A percentile compares a stretch with the other conserved stretches of the same genome.
Evolutionary conservation across 192 early-diverging fungal species (phyloP).

Genomic region (Diversispora epigaea): DNA sequence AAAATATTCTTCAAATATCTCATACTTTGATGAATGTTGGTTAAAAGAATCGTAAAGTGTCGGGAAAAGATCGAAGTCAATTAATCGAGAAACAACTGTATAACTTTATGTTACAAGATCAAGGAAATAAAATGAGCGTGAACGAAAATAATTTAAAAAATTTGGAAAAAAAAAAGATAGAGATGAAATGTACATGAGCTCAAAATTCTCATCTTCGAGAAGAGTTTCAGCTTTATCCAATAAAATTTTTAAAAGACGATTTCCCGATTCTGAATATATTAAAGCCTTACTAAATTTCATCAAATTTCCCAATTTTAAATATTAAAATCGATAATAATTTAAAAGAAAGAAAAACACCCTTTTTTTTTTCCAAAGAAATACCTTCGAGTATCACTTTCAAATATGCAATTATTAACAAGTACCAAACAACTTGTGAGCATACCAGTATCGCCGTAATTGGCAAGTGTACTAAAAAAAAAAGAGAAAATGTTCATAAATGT

Average conservation of each 20-base stretch:
- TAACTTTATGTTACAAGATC: slow-evolving; percentile 6
- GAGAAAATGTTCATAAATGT: background rate
- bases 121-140: background rate
- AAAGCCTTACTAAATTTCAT: background rate
- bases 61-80: slow-evolving; percentile 20
- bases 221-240: background rate
- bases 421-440: background rate
- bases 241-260: slow-evolving; percentile 10
- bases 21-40: slow-evolving; percentile 1
- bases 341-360: background rate
- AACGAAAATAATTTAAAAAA: background rate
- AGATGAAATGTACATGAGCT: slow-evolving; percentile 22
- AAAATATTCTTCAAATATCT: background rate
- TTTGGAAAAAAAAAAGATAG: background rate
- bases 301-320: background rate
- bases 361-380: background rate
- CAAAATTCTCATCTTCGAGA: slow-evolving; percentile 26
- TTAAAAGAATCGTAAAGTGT: background rate
- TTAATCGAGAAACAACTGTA: slow-evolving; percentile 15
- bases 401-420: slow-evolving; percentile 5
- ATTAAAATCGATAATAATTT: background rate
- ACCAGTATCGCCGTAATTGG: background rate
- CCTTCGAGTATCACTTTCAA: slow-evolving; percentile 1
- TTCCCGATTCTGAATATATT: slow-evolving; percentile 6
- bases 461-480: background rate